phyloP scores from a whole-genome alignment of 306 rosid species.

The Trifolium repens region DNA sequence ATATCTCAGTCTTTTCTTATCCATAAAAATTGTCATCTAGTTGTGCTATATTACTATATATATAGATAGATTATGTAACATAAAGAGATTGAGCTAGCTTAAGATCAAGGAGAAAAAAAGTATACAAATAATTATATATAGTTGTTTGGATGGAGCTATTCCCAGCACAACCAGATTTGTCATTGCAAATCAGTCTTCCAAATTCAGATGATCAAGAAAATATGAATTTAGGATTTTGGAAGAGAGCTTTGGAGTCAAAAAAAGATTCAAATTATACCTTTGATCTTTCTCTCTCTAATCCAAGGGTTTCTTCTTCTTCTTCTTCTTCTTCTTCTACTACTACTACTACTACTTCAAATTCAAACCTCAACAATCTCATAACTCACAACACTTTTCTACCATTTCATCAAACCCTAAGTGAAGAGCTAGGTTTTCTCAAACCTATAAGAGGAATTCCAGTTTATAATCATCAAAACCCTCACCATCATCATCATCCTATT shows the following conservation, averaged over 20 bases:
- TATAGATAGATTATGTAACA: not conserved
- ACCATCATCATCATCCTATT: constrained; percentile 13
- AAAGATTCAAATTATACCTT: constrained; percentile 23
- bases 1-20: not conserved
- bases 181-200: constrained; percentile 94
- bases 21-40: not conserved
- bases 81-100: not conserved
- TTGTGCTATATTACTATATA: not conserved
- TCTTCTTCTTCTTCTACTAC: not conserved
- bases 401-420: constrained; percentile 52
- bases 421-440: constrained; percentile 71
- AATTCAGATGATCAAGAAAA: constrained; percentile 50
- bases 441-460: constrained; percentile 97
- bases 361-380: not conserved
- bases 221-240: constrained; percentile 86
- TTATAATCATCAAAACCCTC: constrained; percentile 48
- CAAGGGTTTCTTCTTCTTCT: constrained; percentile 31
- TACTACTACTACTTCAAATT: not conserved
- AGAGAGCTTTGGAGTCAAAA: constrained; percentile 70
- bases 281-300: constrained; percentile 67
- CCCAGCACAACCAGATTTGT: constrained; percentile 96
- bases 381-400: constrained; percentile 40
- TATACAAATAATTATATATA: too few relatives aligned
- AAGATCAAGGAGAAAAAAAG: not conserved
- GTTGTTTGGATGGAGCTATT: constrained; percentile 71